Conservation (phyloP, 257 asterid species). For the Nicotiana undulata region DNA sequence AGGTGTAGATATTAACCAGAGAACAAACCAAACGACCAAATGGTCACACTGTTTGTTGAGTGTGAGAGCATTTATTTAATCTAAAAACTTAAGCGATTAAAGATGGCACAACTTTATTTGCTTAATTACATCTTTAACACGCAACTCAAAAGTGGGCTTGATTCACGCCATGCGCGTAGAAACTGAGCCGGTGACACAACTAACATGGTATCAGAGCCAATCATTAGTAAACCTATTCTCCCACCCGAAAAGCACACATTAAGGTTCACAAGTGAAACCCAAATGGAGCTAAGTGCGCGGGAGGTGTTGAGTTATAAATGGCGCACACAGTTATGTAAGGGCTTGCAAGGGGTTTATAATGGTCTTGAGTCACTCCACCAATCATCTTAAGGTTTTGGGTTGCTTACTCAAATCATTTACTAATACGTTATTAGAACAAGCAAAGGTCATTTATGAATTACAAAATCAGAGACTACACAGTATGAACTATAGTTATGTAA, state of each 20-base stretch:
- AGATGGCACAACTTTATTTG: background rate
- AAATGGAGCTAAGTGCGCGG: background rate
- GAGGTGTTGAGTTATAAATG: background rate
- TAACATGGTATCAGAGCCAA: background rate
- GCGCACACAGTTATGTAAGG: background rate
- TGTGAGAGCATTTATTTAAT: background rate
- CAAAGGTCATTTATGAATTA: background rate
- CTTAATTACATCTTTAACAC: background rate
- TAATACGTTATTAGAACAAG: background rate
- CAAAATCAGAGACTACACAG: background rate
- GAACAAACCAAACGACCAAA: background rate
- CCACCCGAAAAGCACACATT: background rate
- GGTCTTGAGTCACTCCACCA: background rate
- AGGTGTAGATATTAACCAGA: background rate
- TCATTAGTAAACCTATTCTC: background rate
- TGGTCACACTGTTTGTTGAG: background rate
- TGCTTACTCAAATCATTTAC: background rate
- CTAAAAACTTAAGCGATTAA: background rate
- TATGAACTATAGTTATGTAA: background rate
- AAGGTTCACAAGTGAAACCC: background rate
- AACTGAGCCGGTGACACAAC: background rate
- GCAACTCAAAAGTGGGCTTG: background rate
- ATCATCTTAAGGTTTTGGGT: background rate
- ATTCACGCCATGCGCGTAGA: background rate
- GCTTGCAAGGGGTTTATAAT: background rate